Conservation (phyloP, 2,329 filamentous ascomycete genomes). For the Tolypocladium pustulatum region DNA sequence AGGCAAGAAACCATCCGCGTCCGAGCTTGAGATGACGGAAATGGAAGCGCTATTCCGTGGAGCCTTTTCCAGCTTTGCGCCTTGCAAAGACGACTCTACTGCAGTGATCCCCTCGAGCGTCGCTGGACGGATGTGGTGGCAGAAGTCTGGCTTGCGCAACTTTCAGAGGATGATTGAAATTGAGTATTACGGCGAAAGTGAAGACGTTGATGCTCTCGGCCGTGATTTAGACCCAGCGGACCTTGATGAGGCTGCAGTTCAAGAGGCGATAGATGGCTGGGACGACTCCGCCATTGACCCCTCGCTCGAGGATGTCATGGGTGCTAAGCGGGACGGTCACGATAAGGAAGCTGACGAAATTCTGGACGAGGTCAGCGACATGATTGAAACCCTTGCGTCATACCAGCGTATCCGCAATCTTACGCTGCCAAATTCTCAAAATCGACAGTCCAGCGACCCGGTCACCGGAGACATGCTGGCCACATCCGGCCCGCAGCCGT, state of each 20-base stretch:
- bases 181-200: slow-evolving; percentile 31
- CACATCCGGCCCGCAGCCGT: slow-evolving; percentile 56
- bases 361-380: slow-evolving; percentile 61
- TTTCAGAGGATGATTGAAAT: slow-evolving; percentile 55
- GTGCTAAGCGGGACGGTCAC: slow-evolving; percentile 43
- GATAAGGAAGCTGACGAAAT: slow-evolving; percentile 62
- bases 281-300: slow-evolving; percentile 49
- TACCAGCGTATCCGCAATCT: slow-evolving; percentile 72
- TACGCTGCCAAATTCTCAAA: slow-evolving; percentile 53
- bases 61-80: slow-evolving; percentile 72
- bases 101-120: slow-evolving; percentile 59
- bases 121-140: slow-evolving; percentile 67
- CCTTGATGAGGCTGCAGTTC: slow-evolving; percentile 40
- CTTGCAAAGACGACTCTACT: slow-evolving; percentile 61
- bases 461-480: slow-evolving; percentile 58
- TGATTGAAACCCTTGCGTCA: slow-evolving; percentile 66
- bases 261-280: slow-evolving; percentile 47
- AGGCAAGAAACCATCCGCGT: slow-evolving; percentile 44
- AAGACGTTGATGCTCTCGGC: slow-evolving; percentile 23
- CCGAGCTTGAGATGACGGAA: slow-evolving; percentile 51
- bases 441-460: slow-evolving; percentile 49
- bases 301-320: slow-evolving; percentile 41
- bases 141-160: slow-evolving; percentile 53
- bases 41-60: slow-evolving; percentile 67
- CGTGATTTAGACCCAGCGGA: slow-evolving; percentile 23